A percentile compares a stretch with the other conserved stretches of the same genome.
Conservation (phyloP, 116 monocot species). For the Cymodocea nodosa region DNA sequence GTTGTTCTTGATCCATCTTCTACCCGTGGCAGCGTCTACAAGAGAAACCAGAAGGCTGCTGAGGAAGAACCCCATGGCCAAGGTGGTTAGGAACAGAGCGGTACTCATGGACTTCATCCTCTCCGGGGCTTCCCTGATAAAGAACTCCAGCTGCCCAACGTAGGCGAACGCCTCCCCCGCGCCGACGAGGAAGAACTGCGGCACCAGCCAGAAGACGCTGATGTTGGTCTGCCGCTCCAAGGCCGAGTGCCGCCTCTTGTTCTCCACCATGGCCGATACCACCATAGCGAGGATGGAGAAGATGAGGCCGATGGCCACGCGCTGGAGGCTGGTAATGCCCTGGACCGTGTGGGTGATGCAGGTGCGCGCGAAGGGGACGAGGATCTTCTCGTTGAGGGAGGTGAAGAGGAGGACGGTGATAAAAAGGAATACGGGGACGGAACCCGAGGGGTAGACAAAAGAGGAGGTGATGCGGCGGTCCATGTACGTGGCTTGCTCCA, state of each 20-base stretch:
- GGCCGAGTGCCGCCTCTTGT: constrained; percentile 5
- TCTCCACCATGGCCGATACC: constrained; percentile 27
- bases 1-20: constrained; percentile 37
- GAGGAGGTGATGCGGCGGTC: constrained; percentile 16
- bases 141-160: constrained; percentile 60
- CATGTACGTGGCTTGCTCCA: constrained; percentile 54
- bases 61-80: constrained; percentile 47
- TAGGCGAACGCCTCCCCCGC: constrained; percentile 53
- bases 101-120: constrained; percentile 68
- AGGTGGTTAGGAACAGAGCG: constrained; percentile 40
- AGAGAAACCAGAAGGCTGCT: constrained; percentile 50
- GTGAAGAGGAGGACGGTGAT: constrained; percentile 31
- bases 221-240: constrained; percentile 8
- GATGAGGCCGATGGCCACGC: constrained; percentile 29
- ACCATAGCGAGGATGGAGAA: constrained; percentile 40
- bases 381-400: constrained; percentile 32
- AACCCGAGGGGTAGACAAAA: constrained; percentile 41
- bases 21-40: constrained; percentile 15
- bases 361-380: constrained; percentile 22
- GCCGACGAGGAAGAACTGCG: constrained; percentile 56
- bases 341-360: constrained; percentile 3
- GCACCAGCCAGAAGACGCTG: constrained; percentile 36
- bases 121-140: constrained; percentile 46
- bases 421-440: constrained; percentile 50
- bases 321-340: constrained; percentile 42